Evolutionary conservation across 2,329 filamentous ascomycete species (phyloP).

Genomic region (Aspergillus carbonarius): DNA sequence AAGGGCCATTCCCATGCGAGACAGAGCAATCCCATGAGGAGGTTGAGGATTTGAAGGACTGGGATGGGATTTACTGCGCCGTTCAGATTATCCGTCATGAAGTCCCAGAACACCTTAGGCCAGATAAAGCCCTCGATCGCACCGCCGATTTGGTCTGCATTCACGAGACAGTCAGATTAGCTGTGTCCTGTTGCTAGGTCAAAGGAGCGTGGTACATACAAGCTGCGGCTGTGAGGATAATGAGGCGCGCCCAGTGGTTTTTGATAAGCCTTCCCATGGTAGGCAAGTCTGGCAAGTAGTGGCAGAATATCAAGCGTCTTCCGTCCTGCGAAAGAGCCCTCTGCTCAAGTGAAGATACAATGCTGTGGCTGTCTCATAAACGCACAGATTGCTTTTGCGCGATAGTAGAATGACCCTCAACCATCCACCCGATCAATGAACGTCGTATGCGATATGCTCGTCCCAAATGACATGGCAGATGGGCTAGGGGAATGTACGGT

Average conservation of each 20-base stretch:
- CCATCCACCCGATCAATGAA: conserved; percentile 10
- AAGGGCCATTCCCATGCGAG: conserved; percentile 92
- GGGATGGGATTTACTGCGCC: conserved; percentile 83
- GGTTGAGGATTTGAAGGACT: conserved; percentile 83
- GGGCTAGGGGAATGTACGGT: not conserved
- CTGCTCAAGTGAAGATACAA: not conserved
- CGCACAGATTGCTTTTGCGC: not conserved
- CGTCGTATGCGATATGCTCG: not conserved
- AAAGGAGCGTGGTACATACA: conserved; percentile 56
- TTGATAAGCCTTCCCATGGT: conserved; percentile 97
- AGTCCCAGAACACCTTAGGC: conserved; percentile 99
- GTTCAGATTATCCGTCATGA: conserved; percentile 87
- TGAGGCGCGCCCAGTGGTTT: conserved; percentile 97
- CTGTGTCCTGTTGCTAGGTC: conserved; percentile 2
- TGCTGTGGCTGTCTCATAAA: not conserved
- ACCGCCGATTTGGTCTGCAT: conserved; percentile 78
- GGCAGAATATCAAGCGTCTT: conserved; percentile 10
- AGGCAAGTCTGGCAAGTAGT: conserved; percentile 2
- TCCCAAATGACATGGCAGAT: conserved; percentile 18
- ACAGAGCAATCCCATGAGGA: conserved; percentile 74
- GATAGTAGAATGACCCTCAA: not conserved
- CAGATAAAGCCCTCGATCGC: conserved; percentile 90
- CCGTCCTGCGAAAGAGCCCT: conserved; percentile 29
- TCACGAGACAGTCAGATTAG: conserved; percentile 12
- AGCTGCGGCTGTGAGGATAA: conserved; percentile 78